Base-by-base conservation (phyloP, 768 basidiomycete genomes). In the Tylopilus vinaceipallidus region DNA sequence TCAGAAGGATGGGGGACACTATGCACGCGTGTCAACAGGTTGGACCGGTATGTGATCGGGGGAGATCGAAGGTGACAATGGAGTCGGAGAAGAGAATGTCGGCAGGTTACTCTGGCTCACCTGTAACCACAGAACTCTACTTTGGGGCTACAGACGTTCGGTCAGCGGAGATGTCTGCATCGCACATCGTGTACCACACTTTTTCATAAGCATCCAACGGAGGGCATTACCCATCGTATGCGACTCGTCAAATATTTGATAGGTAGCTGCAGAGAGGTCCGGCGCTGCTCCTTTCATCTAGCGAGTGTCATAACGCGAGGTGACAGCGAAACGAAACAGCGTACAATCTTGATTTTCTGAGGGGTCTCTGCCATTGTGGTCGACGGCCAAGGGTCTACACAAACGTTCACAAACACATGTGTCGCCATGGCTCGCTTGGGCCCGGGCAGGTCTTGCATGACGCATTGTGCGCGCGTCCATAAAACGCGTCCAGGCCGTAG, bases 161-260 rank as follows among this genome's bases (percentile, higher is more conserved):
- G 29, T 56, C 13, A 52, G 32, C 26, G 20, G 41, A 26, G 49
- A 44, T 38, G 36, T 32, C 34, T 19, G 9, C 42, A 41, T 26
- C 3, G 14, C 8, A 47, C 41, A 42, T 52, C 23, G 45, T 17
- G 17, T 29, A 13, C 61, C 86, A 47, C 58, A 98, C 97, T 99
- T 95, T 75, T 98, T 97, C 95, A 98, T 98, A 50, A 98, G 66
- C 87, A 98, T 98, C 94, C 94, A 99, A 30, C 95, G 73, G 33
- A 98, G 75, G 0, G 92, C 80, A 59, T 99, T 99, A 6, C 97
- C 97, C 23, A 98, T 82, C 1, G 95, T 98, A 69, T 99, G 95
- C 2, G 91, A 86, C 73, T 99, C 97, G 62, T 98, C 86, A 64
- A 85, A 76, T 39, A 98, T 86, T 65, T 89, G 90, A 72, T 85